Percentiles rank a stretch among this genome's conserved stretches.
These are phyloP conservation scores for Venturia aucupariae DNA, from an alignment of 2,329 filamentous ascomycete species.

Conservation along the genomic window DNA sequence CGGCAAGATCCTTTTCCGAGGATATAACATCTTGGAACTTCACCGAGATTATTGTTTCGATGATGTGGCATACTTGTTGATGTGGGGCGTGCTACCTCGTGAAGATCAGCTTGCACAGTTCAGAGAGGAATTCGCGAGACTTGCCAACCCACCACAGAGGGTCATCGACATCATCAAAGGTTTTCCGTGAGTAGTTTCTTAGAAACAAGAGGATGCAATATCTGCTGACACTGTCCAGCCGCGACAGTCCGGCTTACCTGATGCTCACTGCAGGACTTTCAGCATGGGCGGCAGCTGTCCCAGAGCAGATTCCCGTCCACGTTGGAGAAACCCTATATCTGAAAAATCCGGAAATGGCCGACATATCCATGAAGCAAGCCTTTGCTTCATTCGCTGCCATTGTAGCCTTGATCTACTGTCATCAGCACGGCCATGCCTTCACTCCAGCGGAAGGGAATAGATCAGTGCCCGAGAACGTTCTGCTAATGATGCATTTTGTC, in stretches of 20 bases:
- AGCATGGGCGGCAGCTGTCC: slow-evolving; percentile 27
- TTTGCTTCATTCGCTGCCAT: slow-evolving; percentile 44
- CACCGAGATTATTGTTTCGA: neutral
- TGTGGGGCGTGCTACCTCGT: neutral
- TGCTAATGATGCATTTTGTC: slow-evolving; percentile 45
- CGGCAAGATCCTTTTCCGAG: slow-evolving; percentile 1
- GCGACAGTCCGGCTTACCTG: neutral
- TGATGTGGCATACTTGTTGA: slow-evolving; percentile 2
- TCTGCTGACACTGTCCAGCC: neutral
- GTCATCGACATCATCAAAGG: neutral
- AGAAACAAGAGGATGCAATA: neutral
- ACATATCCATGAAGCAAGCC: slow-evolving; percentile 45
- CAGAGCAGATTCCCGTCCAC: slow-evolving; percentile 13
- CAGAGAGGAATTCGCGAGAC: neutral
- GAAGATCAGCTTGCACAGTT: neutral
- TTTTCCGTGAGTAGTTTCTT: neutral
- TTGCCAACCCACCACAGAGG: neutral
- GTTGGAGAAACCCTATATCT: slow-evolving; percentile 37
- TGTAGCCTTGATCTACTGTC: slow-evolving; percentile 43
- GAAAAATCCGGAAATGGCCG: slow-evolving; percentile 35
- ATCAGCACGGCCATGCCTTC: slow-evolving; percentile 44
- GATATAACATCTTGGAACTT: neutral
- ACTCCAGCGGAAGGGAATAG: slow-evolving; percentile 35
- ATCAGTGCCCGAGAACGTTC: slow-evolving; percentile 45
- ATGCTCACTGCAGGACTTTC: slow-evolving; percentile 32